These are phyloP conservation scores for Guyanaporus albipodus DNA, from an alignment of 768 basidiomycete species.

Conservation along the genomic window DNA sequence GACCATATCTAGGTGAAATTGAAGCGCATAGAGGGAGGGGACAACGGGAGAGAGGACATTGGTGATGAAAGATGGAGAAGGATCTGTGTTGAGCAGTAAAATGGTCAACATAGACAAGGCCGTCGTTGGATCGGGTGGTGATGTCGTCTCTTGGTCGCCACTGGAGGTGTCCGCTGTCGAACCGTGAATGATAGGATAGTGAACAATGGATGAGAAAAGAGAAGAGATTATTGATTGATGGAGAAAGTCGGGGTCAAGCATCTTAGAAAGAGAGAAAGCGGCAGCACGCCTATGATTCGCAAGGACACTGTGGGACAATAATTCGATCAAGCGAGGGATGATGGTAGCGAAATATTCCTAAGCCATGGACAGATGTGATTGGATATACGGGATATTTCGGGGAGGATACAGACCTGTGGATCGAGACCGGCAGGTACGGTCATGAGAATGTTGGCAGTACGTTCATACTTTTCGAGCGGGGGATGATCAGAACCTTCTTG, in stretches of 20 bases:
- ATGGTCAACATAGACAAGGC: conserved; percentile 50
- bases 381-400: not conserved
- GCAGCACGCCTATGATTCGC: conserved; percentile 53
- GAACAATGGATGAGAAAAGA: conserved; percentile 47
- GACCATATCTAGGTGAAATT: conserved; percentile 46
- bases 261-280: conserved; percentile 65
- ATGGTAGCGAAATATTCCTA: conserved; percentile 63
- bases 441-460: conserved; percentile 59
- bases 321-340: conserved; percentile 49
- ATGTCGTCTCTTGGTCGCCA: not conserved
- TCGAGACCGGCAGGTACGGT: conserved; percentile 56
- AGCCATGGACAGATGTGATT: not conserved
- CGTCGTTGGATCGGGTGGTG: conserved; percentile 29
- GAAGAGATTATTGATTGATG: conserved; percentile 18
- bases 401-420: conserved; percentile 44
- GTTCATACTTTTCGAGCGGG: conserved; percentile 67
- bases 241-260: conserved; percentile 42
- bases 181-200: conserved; percentile 43
- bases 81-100: conserved; percentile 73
- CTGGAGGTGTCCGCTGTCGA: not conserved
- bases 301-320: conserved; percentile 39
- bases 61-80: conserved; percentile 65
- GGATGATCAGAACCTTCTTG: conserved; percentile 49
- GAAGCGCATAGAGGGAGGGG: conserved; percentile 60
- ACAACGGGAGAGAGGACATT: conserved; percentile 65